phyloP scores from a whole-genome alignment of 2,329 filamentous ascomycete species.

The Colletotrichum plurivorum region DNA sequence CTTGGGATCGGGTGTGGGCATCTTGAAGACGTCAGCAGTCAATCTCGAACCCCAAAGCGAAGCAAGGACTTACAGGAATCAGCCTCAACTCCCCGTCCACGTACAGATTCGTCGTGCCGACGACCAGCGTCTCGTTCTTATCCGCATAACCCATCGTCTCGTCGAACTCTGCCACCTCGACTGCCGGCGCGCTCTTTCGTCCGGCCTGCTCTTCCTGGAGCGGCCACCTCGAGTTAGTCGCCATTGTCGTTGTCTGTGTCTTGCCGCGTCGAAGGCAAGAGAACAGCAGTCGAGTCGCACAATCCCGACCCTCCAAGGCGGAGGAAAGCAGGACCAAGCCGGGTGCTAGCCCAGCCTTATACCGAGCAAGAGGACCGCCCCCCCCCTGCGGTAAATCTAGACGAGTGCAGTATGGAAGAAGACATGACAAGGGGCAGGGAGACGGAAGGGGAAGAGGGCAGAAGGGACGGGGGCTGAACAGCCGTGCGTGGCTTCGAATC shows the following conservation, averaged over 20 bases:
- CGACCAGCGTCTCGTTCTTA: constrained; percentile 41
- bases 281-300: constrained; percentile 2
- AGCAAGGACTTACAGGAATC: constrained; percentile 41
- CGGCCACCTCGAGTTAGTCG: constrained; percentile 31
- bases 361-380: constrained; percentile 1
- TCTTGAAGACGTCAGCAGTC: constrained; percentile 8
- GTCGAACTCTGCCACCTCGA: constrained; percentile 18
- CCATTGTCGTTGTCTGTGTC: constrained; percentile 13
- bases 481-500: constrained; percentile 1
- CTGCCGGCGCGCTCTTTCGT: constrained; percentile 13
- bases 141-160: not conserved
- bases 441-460: not conserved
- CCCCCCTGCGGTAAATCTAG: constrained; percentile 7
- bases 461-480: not conserved
- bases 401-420: not conserved
- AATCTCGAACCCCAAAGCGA: not conserved
- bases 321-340: not conserved
- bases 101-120: constrained; percentile 43
- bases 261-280: not conserved
- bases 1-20: constrained; percentile 49
- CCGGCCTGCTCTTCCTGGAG: constrained; percentile 33
- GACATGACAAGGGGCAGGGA: not conserved
- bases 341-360: constrained; percentile 28
- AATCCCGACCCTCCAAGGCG: constrained; percentile 12
- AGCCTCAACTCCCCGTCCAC: constrained; percentile 41